Evolutionary conservation across 2,329 filamentous ascomycete species (phyloP), one percentile per base, ranked within the genome.

Genomic region (Cryphonectria nitschkei): DNA sequence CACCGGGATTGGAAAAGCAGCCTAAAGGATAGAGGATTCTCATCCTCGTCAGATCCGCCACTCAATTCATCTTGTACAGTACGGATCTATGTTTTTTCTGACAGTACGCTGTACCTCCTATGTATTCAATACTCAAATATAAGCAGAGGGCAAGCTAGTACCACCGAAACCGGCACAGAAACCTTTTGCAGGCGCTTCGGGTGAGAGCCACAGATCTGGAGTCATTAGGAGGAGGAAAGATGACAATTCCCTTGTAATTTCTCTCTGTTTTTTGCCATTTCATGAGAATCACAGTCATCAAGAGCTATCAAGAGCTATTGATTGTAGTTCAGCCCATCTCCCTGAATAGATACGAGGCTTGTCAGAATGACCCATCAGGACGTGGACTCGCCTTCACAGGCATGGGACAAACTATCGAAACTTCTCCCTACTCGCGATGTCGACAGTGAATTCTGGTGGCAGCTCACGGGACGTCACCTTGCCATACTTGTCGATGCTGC

Each of bases 1-100:
- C 37, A 46, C 5, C 37, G 34, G 34, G 19, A 11, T 16, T n/a
- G 32, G 19, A n/a, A 39, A 61, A 7, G 6, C 3, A 61, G 32
- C 32, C 54, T 61, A 61, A 19, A 61, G 58, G 32, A 39, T 61
- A 22, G 32, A 61, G 58, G 58, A 61, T 61, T 32, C 58, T n/a
- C 19, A 61, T 61, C 34, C 58, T 39, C 32, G 34, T 39, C 32
- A 32, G 58, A 32, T 11, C 58, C 58, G 29, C 29, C 54, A 58
- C 54, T 32, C 34, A 22, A 9, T 14, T 26, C 34, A 9, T 2
- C 8, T n/a, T 22, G 46, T 14, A 61, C 58, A 61, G 58, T 61
- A 61, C 58, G 58, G 32, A 61, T 58, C 26, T 8, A 13, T 32
- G 16, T 32, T 6, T 32, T 8, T 13, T 34, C 54, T 58, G 13